Conservation (phyloP, 768 basidiomycete species). For the Boletus bicolor region DNA sequence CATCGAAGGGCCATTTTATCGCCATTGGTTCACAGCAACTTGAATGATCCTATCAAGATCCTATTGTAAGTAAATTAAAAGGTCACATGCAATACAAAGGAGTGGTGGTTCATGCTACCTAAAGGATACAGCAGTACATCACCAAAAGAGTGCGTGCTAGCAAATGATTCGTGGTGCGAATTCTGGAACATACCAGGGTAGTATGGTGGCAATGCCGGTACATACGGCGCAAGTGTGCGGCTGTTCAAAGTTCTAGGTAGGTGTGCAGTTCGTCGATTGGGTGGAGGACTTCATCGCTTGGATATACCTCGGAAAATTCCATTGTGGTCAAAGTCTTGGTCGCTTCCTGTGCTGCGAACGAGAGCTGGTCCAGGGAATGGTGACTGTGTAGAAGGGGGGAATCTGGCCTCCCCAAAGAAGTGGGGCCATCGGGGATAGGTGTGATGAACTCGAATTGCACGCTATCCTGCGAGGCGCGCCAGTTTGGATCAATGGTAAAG, state of each 20-base stretch:
- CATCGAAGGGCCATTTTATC: slow-evolving; percentile 4
- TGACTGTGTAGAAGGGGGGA: slow-evolving; percentile 24
- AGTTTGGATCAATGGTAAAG: slow-evolving; percentile 27
- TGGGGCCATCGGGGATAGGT: slow-evolving; percentile 19
- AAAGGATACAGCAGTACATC: neutral
- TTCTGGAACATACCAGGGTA: neutral
- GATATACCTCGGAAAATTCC: neutral
- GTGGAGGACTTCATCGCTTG: neutral
- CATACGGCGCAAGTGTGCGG: neutral
- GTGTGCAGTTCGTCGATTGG: slow-evolving; percentile 26
- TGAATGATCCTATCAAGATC: neutral
- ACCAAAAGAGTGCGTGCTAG: neutral
- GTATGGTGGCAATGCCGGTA: neutral
- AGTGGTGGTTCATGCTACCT: neutral
- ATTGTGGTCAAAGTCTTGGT: neutral
- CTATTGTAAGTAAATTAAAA: slow-evolving; percentile 8
- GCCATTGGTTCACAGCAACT: slow-evolving; percentile 1
- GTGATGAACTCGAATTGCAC: slow-evolving; percentile 22
- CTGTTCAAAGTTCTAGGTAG: slow-evolving; percentile 16
- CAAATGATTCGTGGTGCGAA: slow-evolving; percentile 1
- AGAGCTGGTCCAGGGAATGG: slow-evolving; percentile 20
- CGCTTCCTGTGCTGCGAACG: neutral
- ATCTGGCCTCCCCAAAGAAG: slow-evolving; percentile 14
- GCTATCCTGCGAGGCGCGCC: slow-evolving; percentile 22
- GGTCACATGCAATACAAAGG: slow-evolving; percentile 5